Evolutionary conservation across 148 eudicot species (phyloP).

Genomic region (Talinum fruticosum): DNA sequence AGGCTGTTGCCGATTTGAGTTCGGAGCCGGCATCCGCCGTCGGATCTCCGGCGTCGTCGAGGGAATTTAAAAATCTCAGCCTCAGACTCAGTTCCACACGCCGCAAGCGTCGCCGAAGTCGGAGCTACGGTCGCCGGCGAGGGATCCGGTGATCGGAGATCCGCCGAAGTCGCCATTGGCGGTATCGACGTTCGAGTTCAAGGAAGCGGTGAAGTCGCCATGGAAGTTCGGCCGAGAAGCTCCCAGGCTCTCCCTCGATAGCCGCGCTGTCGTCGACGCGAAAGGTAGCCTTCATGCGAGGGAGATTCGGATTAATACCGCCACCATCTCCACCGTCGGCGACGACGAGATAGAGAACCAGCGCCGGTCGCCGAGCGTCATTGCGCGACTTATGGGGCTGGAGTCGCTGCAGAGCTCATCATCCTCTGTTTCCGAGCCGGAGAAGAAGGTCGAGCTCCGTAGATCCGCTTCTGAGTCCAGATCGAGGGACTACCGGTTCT

Average conservation of each 20-base stretch:
- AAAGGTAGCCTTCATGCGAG: conserved; percentile 67
- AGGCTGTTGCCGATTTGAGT: conserved; percentile 37
- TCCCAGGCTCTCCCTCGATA: conserved; percentile 81
- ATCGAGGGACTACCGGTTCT: conserved; percentile 44
- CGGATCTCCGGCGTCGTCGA: conserved; percentile 32
- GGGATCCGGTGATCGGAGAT: background rate
- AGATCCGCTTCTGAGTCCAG: conserved; percentile 91
- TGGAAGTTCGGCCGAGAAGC: conserved; percentile 84
- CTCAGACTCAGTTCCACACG: background rate
- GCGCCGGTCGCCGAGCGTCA: conserved; percentile 73
- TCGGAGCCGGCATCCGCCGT: conserved; percentile 40
- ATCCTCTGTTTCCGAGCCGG: conserved; percentile 16
- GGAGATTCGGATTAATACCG: conserved; percentile 41
- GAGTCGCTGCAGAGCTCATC: conserved; percentile 43
- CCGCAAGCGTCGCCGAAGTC: background rate
- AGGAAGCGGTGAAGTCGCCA: conserved; percentile 46
- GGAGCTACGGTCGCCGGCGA: conserved; percentile 16
- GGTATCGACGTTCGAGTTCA: conserved; percentile 38
- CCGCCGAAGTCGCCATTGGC: conserved; percentile 38
- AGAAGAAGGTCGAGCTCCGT: conserved; percentile 53
- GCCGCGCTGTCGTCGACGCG: conserved; percentile 62
- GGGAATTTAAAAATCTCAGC: conserved; percentile 23
- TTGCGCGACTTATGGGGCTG: conserved; percentile 93
- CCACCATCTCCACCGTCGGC: background rate
- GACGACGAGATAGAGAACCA: conserved; percentile 37